Evolutionary conservation across 1,139 yeast species (phyloP).

Genomic region (Williopsis jadinii): DNA sequence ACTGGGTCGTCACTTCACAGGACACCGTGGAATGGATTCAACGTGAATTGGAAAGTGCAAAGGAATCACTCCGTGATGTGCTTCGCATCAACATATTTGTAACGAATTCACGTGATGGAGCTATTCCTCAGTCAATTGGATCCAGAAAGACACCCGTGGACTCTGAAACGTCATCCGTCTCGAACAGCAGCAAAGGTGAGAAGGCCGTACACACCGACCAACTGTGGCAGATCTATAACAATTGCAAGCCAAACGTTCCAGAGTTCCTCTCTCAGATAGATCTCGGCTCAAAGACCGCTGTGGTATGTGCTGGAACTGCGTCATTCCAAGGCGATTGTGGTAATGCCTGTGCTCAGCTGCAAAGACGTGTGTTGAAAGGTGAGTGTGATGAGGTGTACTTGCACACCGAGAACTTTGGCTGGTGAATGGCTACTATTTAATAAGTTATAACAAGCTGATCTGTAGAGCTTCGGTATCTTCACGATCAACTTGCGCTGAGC

Average conservation of each 20-base stretch:
- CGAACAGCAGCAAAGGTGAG: slow-evolving; percentile 3
- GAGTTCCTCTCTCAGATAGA: slow-evolving; percentile 10
- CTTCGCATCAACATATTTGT: slow-evolving; percentile 16
- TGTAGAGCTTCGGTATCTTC: too few species aligned
- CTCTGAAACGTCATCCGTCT: neutral
- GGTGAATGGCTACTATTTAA: slow-evolving; percentile 27
- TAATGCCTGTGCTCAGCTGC: slow-evolving; percentile 35
- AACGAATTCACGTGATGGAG: slow-evolving; percentile 12
- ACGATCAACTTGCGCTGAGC: too few species aligned
- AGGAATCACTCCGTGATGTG: slow-evolving; percentile 1
- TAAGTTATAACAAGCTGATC: too few species aligned
- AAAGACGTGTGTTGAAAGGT: slow-evolving; percentile 21
- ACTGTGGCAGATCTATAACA: slow-evolving; percentile 2
- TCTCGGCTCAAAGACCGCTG: slow-evolving; percentile 34
- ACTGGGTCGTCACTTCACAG: slow-evolving; percentile 40
- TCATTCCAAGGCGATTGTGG: slow-evolving; percentile 40
- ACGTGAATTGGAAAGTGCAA: slow-evolving; percentile 29
- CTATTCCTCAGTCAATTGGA: slow-evolving; percentile 2
- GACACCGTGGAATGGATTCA: slow-evolving; percentile 41
- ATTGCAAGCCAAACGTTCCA: slow-evolving; percentile 32
- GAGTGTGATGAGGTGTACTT: slow-evolving; percentile 41
- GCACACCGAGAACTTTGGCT: slow-evolving; percentile 55
- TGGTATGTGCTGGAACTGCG: slow-evolving; percentile 47
- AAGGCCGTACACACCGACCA: slow-evolving; percentile 1
- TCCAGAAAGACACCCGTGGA: neutral